phyloP scores from a whole-genome alignment of 345 rosid genomes.

The Populus deltoides region DNA sequence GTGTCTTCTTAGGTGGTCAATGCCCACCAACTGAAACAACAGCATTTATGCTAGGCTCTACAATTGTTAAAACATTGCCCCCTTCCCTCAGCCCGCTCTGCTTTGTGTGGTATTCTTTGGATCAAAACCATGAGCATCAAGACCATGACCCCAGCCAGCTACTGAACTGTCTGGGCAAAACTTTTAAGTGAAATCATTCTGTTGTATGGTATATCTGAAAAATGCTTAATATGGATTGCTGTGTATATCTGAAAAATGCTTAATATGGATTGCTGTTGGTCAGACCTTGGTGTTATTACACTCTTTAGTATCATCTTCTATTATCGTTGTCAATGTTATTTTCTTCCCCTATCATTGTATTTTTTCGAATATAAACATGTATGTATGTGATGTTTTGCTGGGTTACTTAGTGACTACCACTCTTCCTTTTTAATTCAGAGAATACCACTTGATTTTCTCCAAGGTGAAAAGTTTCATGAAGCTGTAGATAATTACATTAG shows the following conservation, averaged over 20 bases:
- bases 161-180: neutral
- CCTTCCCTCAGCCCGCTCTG: neutral
- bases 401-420: neutral
- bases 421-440: conserved; percentile 45
- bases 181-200: neutral
- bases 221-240: neutral
- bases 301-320: neutral
- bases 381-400: neutral
- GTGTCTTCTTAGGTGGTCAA: neutral
- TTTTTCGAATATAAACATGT: neutral
- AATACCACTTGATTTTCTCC: conserved; percentile 94
- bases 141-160: neutral
- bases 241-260: too few species aligned
- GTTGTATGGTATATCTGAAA: neutral
- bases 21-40: neutral
- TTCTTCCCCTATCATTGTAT: neutral
- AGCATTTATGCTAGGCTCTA: neutral
- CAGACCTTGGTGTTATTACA: neutral
- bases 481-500: conserved; percentile 75
- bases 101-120: neutral
- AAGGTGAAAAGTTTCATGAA: conserved; percentile 70
- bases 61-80: neutral
- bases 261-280: neutral
- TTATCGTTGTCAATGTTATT: neutral
- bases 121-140: neutral